Evolutionary conservation across 495 filamentous ascomycete genomes (phyloP).

Genomic region (Lentithecium fluviatile): DNA sequence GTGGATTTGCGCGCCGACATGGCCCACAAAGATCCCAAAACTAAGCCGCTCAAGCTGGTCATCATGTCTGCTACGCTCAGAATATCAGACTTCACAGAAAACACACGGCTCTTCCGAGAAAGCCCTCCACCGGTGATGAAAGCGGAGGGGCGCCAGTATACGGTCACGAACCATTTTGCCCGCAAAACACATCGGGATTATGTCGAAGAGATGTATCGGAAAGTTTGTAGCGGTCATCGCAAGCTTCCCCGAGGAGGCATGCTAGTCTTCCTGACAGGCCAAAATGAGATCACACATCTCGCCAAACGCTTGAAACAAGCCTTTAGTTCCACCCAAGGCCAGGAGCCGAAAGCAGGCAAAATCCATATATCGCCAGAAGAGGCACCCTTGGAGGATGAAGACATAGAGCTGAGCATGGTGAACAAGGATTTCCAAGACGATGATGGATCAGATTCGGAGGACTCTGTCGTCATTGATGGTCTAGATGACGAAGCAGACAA

Average conservation of each 20-base stretch:
- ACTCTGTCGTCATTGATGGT: slow-evolving; percentile 42
- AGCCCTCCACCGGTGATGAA: slow-evolving; percentile 78
- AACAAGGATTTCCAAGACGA: slow-evolving; percentile 36
- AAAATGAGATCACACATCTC: slow-evolving; percentile 81
- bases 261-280: slow-evolving; percentile 93
- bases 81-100: slow-evolving; percentile 86
- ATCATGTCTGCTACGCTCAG: slow-evolving; percentile 97
- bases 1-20: slow-evolving; percentile 72
- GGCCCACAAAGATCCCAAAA: slow-evolving; percentile 55
- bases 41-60: slow-evolving; percentile 80
- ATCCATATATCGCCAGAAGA: slow-evolving; percentile 75
- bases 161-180: slow-evolving; percentile 86
- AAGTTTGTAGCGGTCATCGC: slow-evolving; percentile 82
- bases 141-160: slow-evolving; percentile 89
- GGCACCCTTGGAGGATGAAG: slow-evolving; percentile 78
- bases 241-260: slow-evolving; percentile 91
- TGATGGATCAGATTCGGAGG: slow-evolving; percentile 44
- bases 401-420: slow-evolving; percentile 71
- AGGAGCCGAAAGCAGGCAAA: slow-evolving; percentile 55
- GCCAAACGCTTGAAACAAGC: slow-evolving; percentile 72
- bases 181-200: slow-evolving; percentile 83
- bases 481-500: slow-evolving; percentile 55
- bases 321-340: slow-evolving; percentile 59
- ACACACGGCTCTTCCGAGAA: slow-evolving; percentile 72
- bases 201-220: slow-evolving; percentile 81